Evolutionary conservation across 2,329 filamentous ascomycete species (phyloP), one percentile per base, ranked within the genome.

Genomic region (Onygena corvina): DNA sequence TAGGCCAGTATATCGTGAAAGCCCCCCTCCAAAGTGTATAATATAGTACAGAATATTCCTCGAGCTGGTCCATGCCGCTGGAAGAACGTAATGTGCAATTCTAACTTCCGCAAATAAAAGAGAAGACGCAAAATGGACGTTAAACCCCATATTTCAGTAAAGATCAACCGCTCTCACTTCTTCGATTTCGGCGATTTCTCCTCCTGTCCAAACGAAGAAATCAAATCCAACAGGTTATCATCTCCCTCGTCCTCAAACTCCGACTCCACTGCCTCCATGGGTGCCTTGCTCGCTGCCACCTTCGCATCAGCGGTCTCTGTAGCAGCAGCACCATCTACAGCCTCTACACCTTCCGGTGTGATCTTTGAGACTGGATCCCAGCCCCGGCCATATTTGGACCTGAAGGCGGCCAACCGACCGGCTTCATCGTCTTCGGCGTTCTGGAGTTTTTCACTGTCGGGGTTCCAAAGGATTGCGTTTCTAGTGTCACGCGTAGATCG

Each of bases 341-440:
- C 62, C 9, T 54, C 50, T 6, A 46, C 53, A 16, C 63, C 61
- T 48, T 64, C 61, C 8, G 58, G 63, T 23, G 60, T 65, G 31
- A 56, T 56, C 16, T 59, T 59, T 50, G 63, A 68, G 7, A 64
- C 70, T 20, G 78, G 72, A 70, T 98, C 92, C 75, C 86, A 98
- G 8, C 80, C 80, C 52, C 83, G 74, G 21, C 92, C 92, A 71
- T 89, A 98, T 50, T 84, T 77, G 53, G 76, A 77, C 60, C 92
- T 77, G 72, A 98, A 98, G 49, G 86, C 84, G 47, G 83, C 84
- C 61, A 98, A 70, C 62, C 84, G 80, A 14, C 92, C 92, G 2
- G 92, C 90, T 75, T 96, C 92, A 66, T 98, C 92, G 55, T 93
- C 81, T 71, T 98, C 92, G 51, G 95, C 76, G 65, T 92, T 94